Conservation (phyloP, 441 rosid species). For the Pelargonium australe region DNA sequence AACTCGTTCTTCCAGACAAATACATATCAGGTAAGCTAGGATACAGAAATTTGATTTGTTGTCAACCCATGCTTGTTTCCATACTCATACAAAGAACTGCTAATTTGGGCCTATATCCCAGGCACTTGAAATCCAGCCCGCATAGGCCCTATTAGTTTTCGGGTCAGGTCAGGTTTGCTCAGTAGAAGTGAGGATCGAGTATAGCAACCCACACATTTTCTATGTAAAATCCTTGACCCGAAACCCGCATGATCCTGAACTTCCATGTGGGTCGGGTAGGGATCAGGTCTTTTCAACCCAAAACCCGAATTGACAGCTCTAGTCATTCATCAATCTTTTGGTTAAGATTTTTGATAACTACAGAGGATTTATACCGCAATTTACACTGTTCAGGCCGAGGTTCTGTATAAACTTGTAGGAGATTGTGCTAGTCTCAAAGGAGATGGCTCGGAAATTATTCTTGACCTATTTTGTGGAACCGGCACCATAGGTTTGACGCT, state of each 20-base stretch:
- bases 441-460: slow-evolving; percentile 84
- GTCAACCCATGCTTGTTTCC: slow-evolving; percentile 7
- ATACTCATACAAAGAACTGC: background rate
- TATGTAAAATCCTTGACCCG: too few species aligned
- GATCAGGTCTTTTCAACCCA: too few species aligned
- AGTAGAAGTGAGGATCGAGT: too few species aligned
- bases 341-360: background rate
- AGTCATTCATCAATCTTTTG: background rate
- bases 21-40: slow-evolving; percentile 58
- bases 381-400: slow-evolving; percentile 60
- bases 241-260: too few species aligned
- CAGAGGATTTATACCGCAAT: background rate
- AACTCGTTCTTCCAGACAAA: slow-evolving; percentile 96
- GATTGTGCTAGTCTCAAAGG: slow-evolving; percentile 72
- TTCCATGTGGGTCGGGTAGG: too few species aligned
- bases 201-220: too few species aligned
- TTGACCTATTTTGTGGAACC: slow-evolving; percentile 93
- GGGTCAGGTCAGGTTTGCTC: too few species aligned
- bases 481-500: slow-evolving; percentile 90
- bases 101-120: too few species aligned
- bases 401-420: slow-evolving; percentile 75
- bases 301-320: too few species aligned
- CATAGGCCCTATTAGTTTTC: too few species aligned
- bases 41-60: slow-evolving; percentile 1
- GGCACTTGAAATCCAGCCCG: too few species aligned